Evolutionary conservation across 2,329 filamentous ascomycete species (phyloP).

Genomic region (Diaporthe caulivora): DNA sequence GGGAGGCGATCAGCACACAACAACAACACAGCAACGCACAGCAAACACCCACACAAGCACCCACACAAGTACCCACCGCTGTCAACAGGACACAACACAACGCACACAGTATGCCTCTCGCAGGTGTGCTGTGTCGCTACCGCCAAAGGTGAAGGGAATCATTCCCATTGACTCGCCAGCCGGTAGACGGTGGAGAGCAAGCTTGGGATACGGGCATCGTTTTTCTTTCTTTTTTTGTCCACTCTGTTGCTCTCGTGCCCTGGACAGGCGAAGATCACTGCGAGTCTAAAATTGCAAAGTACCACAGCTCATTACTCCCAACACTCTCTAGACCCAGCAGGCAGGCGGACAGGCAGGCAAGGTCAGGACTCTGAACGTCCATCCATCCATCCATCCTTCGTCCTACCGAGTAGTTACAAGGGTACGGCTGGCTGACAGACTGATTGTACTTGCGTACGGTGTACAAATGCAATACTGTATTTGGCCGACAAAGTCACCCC

Average conservation of each 20-base stretch:
- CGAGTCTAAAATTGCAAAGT: slow-evolving; percentile 28
- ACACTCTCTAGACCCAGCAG: background rate
- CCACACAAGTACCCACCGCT: background rate
- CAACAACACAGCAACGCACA: background rate
- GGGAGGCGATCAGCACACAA: slow-evolving; percentile 35
- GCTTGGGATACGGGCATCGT: background rate
- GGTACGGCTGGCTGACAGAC: too few species aligned
- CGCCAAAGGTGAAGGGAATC: background rate
- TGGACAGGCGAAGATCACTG: slow-evolving; percentile 26
- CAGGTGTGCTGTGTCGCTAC: slow-evolving; percentile 19
- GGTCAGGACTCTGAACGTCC: background rate
- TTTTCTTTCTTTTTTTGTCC: slow-evolving; percentile 13
- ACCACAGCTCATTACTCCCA: slow-evolving; percentile 27
- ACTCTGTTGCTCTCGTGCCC: slow-evolving; percentile 5
- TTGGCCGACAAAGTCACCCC: slow-evolving; percentile 24
- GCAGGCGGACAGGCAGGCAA: background rate
- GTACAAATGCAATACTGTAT: background rate
- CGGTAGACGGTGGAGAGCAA: slow-evolving; percentile 11
- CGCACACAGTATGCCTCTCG: slow-evolving; percentile 7
- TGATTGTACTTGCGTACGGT: background rate
- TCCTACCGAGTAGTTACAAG: too few species aligned
- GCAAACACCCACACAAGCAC: slow-evolving; percentile 16
- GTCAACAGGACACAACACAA: background rate
- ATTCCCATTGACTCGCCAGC: slow-evolving; percentile 28
- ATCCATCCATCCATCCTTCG: background rate